Evolutionary conservation across 2,329 filamentous ascomycete genomes (phyloP), one percentile per base, ranked within the genome.

Genomic region (Aspergillus fijiensis): DNA sequence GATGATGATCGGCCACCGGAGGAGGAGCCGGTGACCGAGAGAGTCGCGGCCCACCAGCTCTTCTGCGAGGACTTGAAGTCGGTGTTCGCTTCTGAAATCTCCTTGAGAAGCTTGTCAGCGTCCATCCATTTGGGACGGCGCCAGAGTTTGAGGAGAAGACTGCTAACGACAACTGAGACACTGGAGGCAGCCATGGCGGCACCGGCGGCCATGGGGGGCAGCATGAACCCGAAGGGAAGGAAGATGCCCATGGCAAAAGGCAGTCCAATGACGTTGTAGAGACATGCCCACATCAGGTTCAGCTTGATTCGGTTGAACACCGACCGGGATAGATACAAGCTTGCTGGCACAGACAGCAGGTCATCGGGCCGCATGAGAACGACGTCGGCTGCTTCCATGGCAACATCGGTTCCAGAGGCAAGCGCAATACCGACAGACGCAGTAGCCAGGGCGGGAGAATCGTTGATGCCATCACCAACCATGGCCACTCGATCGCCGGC

Each of bases 401-500:
- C 95, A 1, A 99, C 94, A 73, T 98, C 95, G 0, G 95, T 98
- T 59, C 95, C 95, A 7, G 89, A 92, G 5, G 91, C 85, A 76
- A 99, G 91, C 60, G 93, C 93, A 67, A 99, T 96, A 64, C 95
- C 95, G 29, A 98, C 87, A 67, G 96, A 88, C 11, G 95, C 93
- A 0, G 92, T 96, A 0, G 92, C 95, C 11, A 99, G 86, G 0
- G 95, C 95, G 0, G 95, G 95, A 0, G 92, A 96, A 79, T 99
- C 95, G 77, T 99, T 99, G 84, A 99, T 97, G 48, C 95, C 95
- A 75, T 99, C 95, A 55, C 95, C 93, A 14, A 98, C 93, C 95
- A 99, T 99, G 67, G 91, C 95, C 27, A 98, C 91, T 53, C 89
- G 82, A 68, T 92, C 85, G 62, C 92, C 92, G 54, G 82, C 76